phyloP scores from a whole-genome alignment of 768 basidiomycete species.

The Lentinula sp. region DNA sequence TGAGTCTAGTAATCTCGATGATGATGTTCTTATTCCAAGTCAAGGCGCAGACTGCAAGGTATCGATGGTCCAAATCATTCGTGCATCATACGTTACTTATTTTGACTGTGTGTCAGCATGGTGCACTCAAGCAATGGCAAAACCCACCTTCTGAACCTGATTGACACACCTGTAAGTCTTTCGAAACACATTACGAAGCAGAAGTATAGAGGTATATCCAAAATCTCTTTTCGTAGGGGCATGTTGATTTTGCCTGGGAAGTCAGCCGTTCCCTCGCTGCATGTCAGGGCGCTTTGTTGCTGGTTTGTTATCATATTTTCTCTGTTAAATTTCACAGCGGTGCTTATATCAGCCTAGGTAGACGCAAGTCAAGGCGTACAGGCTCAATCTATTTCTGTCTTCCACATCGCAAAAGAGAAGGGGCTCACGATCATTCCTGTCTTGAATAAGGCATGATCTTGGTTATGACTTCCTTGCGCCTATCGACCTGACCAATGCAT shows the following conservation, averaged over 20 bases:
- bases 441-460: constrained; percentile 71
- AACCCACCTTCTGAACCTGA: constrained; percentile 80
- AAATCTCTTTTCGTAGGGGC: constrained; percentile 50
- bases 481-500: neutral
- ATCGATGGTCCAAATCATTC: neutral
- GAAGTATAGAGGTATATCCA: neutral
- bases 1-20: too few relatives aligned
- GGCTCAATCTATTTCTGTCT: constrained; percentile 95
- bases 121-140: constrained; percentile 51
- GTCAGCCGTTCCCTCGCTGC: constrained; percentile 89
- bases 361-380: constrained; percentile 98
- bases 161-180: constrained; percentile 82
- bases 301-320: constrained; percentile 25
- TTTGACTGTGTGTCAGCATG: constrained; percentile 51
- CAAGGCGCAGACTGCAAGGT: constrained; percentile 95
- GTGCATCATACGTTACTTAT: constrained; percentile 1
- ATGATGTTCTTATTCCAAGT: constrained; percentile 38
- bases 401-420: constrained; percentile 78
- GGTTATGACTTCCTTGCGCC: neutral
- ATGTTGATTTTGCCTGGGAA: constrained; percentile 98
- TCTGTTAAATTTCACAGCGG: neutral
- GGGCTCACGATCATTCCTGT: constrained; percentile 84
- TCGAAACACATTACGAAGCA: neutral
- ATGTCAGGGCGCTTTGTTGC: constrained; percentile 80
- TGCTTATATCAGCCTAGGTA: constrained; percentile 43